Evolutionary conservation across 768 basidiomycete species (phyloP).

Genomic region (Brasilioporus rufonigricans): DNA sequence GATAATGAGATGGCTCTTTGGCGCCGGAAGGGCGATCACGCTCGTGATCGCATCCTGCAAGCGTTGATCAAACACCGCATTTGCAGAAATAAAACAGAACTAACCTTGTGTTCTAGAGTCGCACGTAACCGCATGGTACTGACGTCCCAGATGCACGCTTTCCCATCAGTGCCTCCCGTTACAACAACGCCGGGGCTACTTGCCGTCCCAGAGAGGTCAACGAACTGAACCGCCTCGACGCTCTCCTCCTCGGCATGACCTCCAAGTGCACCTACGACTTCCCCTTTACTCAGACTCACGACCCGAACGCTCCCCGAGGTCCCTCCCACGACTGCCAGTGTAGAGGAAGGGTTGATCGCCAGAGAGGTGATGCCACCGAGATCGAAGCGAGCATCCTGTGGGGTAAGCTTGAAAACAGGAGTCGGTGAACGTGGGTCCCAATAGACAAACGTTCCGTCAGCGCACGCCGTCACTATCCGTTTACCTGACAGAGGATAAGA

Average conservation of each 20-base stretch:
- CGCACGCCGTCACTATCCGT: slow-evolving; percentile 83
- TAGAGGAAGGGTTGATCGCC: slow-evolving; percentile 81
- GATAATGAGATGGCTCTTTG: slow-evolving; percentile 74
- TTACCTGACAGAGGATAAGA: slow-evolving; percentile 53
- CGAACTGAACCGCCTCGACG: slow-evolving; percentile 82
- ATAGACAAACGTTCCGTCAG: slow-evolving; percentile 75
- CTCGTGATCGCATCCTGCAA: slow-evolving; percentile 84
- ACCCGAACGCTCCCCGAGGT: slow-evolving; percentile 82
- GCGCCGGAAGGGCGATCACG: slow-evolving; percentile 69
- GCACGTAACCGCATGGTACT: slow-evolving; percentile 80
- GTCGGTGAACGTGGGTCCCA: slow-evolving; percentile 87
- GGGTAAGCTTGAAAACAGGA: slow-evolving; percentile 78
- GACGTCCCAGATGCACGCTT: slow-evolving; percentile 93
- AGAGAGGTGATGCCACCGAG: slow-evolving; percentile 85
- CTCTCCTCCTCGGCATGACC: slow-evolving; percentile 88
- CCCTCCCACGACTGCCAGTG: slow-evolving; percentile 89
- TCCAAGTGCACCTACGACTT: slow-evolving; percentile 71
- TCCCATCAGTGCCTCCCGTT: slow-evolving; percentile 91
- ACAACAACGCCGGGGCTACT: slow-evolving; percentile 58
- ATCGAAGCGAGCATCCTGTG: slow-evolving; percentile 69
- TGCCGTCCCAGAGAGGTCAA: slow-evolving; percentile 65
- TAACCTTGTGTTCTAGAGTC: slow-evolving; percentile 79
- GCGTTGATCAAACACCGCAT: slow-evolving; percentile 2
- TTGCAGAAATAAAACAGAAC: slow-evolving; percentile 17
- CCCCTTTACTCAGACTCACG: slow-evolving; percentile 83